Evolutionary conservation across 148 eudicot species (phyloP), one percentile per base, ranked within the genome.

Genomic region (Rhododendron henanense): DNA sequence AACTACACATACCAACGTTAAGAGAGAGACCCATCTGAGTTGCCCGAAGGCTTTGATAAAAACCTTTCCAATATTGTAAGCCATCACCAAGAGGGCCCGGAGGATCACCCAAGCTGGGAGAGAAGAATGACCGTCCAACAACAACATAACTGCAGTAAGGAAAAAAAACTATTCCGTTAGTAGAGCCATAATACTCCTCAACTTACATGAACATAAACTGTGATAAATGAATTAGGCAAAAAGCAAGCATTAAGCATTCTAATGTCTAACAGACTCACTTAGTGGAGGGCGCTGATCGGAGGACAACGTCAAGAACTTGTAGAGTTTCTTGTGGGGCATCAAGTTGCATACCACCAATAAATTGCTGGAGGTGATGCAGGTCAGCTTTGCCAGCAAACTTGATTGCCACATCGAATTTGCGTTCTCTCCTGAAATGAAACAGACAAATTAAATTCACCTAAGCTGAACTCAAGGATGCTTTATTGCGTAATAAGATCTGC

Each of bases 1-100:
- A 37, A 74, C 39, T 39, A 69, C 37, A 28, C 57, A 35, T 92
- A 95, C 99, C 99, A 63, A 94, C 86, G 61, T 91, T 97, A 3
- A 95, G 87, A 1, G 99, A 93, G 0, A 94, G 91, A 4, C 99
- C 99, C 98, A 94, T 95, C 80, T 97, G 98, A 5, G 99, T 93
- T 35, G 98, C 98, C 1, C 98, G 91, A 21, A 97, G 84, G 57
- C 98, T 94, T 83, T 94, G 98, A 83, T 94, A 97, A 44, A 91
- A 97, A 0, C 99, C 98, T 89, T 87, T 93, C 96, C 98, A 97
- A 69, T 80, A 95, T 59, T 93, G 90, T 3, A 95, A 14, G 59
- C 98, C 98, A 81, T 90, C 91, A 0, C 90, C 94, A 65, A 65
- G 71, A n/a, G 71, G 25, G 28, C 71, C 71, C 3, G 31, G 28